Evolutionary conservation across 306 rosid genomes (phyloP).

Genomic region (Ormosia semicastrata): DNA sequence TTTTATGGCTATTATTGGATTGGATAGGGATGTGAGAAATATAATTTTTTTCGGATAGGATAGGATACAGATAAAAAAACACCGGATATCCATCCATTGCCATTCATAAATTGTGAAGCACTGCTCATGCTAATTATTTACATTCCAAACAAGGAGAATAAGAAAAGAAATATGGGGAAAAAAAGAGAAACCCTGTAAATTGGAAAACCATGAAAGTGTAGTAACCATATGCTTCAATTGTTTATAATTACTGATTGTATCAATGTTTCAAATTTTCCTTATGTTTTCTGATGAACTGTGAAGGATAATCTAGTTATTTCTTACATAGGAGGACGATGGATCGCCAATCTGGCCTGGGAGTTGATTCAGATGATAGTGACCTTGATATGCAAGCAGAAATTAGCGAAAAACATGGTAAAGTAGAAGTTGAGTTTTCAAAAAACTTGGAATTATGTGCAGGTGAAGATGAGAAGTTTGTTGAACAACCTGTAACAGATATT

Average conservation of each 20-base stretch:
- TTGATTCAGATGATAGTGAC: conserved; percentile 62
- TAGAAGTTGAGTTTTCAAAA: conserved; percentile 40
- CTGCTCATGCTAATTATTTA: neutral
- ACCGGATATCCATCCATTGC: neutral
- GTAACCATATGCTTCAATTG: neutral
- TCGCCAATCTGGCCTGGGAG: conserved; percentile 41
- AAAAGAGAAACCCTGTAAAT: neutral
- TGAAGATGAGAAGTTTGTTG: conserved; percentile 46
- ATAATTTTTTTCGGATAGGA: neutral
- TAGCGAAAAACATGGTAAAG: conserved; percentile 27
- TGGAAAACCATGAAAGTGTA: neutral
- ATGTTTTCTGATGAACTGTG: conserved; percentile 16
- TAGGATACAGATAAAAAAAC: neutral
- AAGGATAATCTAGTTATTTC: neutral
- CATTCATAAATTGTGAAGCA: neutral
- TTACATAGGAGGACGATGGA: conserved; percentile 47
- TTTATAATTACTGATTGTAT: neutral
- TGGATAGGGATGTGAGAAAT: neutral
- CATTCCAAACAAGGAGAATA: neutral
- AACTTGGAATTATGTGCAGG: conserved; percentile 35
- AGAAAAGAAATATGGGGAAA: neutral
- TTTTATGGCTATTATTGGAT: neutral
- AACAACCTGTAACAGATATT: conserved; percentile 39
- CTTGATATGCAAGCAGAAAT: conserved; percentile 49
- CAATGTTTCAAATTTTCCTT: neutral